phyloP scores from a whole-genome alignment of 331 rosid species.

The Prunus yedoensis region DNA sequence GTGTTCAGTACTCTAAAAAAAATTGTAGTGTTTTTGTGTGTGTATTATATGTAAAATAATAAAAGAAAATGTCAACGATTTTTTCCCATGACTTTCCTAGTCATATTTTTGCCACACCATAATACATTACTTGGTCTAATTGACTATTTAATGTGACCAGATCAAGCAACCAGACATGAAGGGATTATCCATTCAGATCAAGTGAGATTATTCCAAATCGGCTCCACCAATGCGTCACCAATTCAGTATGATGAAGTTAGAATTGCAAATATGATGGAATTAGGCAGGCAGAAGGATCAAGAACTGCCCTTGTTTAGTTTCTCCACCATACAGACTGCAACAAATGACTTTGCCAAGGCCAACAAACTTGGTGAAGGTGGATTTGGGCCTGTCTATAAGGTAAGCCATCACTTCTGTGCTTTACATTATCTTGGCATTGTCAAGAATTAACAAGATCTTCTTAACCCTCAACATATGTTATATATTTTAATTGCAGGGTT shows the following conservation, averaged over 20 bases:
- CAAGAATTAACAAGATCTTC: too few relatives aligned
- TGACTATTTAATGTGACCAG: background rate
- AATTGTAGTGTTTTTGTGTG: too few relatives aligned
- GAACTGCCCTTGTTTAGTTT: slow-evolving; percentile 13
- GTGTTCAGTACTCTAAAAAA: too few relatives aligned
- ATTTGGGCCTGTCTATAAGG: slow-evolving; percentile 18
- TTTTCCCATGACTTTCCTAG: too few relatives aligned
- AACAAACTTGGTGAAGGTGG: slow-evolving; percentile 20
- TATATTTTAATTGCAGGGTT: too few relatives aligned
- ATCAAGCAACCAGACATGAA: background rate
- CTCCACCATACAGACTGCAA: slow-evolving; percentile 5
- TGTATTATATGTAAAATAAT: too few relatives aligned
- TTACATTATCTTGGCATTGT: too few relatives aligned
- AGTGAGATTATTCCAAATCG: slow-evolving; percentile 7
- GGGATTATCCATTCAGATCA: background rate
- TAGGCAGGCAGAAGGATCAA: slow-evolving; percentile 8
- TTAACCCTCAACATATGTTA: too few relatives aligned
- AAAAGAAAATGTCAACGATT: too few relatives aligned
- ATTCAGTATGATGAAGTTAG: background rate
- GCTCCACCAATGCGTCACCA: slow-evolving; percentile 6
- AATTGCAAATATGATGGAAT: background rate
- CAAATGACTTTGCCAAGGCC: background rate
- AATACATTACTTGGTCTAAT: background rate
- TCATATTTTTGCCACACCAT: too few relatives aligned
- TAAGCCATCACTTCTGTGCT: background rate